Base-by-base conservation (phyloP, 2,329 filamentous ascomycete species). In the Phaeosphaeria sp. region DNA sequence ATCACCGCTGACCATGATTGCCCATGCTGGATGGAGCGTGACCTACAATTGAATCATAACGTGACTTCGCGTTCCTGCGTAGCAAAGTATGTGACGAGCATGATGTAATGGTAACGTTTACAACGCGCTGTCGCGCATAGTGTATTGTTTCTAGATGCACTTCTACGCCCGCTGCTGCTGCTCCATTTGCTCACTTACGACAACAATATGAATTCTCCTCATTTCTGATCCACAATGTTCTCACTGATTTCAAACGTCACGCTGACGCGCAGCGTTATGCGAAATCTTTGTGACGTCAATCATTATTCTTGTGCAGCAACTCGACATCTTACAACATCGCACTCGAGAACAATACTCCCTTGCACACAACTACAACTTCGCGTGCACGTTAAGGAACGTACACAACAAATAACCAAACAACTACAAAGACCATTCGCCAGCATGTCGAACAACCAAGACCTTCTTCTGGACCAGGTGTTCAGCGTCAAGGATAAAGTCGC, bases 401-500 rank as follows among this genome's bases (percentile, higher is more conserved):
- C 57, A 45, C 59, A 59, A 15, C 58, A 62, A 60, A 45, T 64
- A 6, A 51, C 61, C 21, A 64, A 56, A 24, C 63, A 65, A 55
- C 4, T 60, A 2, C 50, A 55, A 57, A 53, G 57, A 60, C 42
- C 54, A 25, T 68, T 66, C 46, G 55, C 59, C 57, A 69, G 65
- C 20, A 76, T 76, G 75, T 69, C 72, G 27, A 72, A 75, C 60
- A 77, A 75, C 56, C 64, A 67, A 22, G 71, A 77, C 43, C 63
- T 77, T 43, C 63, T 72, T 61, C 65, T 76, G 20, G 61, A 61
- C 42, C 57, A 72, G 44, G 69, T 77, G 27, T 77, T 78, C 63
- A 69, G 74, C 66, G 73, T 78, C 57, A 78, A 78, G 58, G 69
- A 69, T 65, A 76, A 75, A 57, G 72, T 77, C 6, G 80, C 79